Conservation (phyloP, 1,139 yeast species). For the Saccharomycopsis crataegensis region DNA sequence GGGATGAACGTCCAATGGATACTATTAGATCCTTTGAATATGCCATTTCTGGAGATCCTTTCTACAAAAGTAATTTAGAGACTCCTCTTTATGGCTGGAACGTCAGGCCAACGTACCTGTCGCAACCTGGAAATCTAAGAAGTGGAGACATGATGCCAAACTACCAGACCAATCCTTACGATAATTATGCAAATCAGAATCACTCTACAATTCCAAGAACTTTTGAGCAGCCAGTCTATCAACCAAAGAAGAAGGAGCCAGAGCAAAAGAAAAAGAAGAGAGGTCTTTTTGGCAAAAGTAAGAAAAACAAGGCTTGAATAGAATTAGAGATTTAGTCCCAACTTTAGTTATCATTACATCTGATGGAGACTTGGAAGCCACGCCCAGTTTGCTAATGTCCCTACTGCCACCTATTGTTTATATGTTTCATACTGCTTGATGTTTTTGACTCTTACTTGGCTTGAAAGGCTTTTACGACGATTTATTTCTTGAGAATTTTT, state of each 20-base stretch:
- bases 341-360: too few species aligned
- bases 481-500: too few species aligned
- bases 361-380: too few species aligned
- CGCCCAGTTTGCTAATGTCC: too few species aligned
- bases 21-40: slow-evolving; percentile 90
- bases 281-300: slow-evolving; percentile 71
- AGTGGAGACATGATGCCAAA: slow-evolving; percentile 26
- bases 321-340: too few species aligned
- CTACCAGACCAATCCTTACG: slow-evolving; percentile 32
- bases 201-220: slow-evolving; percentile 21
- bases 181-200: slow-evolving; percentile 17
- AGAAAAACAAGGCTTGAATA: slow-evolving; percentile 23
- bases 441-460: too few species aligned
- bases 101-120: slow-evolving; percentile 20
- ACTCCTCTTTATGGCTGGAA: slow-evolving; percentile 32
- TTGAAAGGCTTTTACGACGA: too few species aligned
- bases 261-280: slow-evolving; percentile 54
- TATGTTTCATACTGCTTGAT: too few species aligned
- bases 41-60: slow-evolving; percentile 80
- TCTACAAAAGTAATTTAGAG: slow-evolving; percentile 75
- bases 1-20: slow-evolving; percentile 94
- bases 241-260: slow-evolving; percentile 28
- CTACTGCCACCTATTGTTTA: too few species aligned
- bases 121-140: slow-evolving; percentile 5
- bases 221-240: slow-evolving; percentile 58